Base-by-base conservation (phyloP, 306 rosid species). In the Cicer pinnatifidum region DNA sequence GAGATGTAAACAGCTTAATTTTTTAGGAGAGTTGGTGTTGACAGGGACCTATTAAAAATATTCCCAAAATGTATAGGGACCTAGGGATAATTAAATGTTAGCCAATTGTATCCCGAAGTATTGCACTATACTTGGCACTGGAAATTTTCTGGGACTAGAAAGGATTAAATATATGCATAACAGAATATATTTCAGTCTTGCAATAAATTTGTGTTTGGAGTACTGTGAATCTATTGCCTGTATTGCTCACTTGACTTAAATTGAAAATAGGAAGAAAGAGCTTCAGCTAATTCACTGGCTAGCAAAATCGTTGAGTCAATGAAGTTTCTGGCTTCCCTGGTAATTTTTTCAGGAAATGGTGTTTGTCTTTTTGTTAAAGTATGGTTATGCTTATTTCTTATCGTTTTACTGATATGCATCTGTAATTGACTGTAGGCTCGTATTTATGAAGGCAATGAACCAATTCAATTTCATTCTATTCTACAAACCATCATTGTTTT, bases 271-370 rank as follows among this genome's bases (percentile, higher is more conserved):
- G 99, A 89, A 59, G 99, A 90, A 72, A 90, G 93, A 81, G 82
- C 86, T 67, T 79, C 97, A 64, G 93, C 97, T 70, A 69, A 86
- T 81, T 85, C 93, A 40, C 74, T 86, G 61, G 97, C 90, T 46
- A 81, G 90, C 88, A 88, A 90, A 90, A 91, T 95, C 89, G 82
- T 90, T 38, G 99, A 90, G 75, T 86, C 97, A 70, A 78, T 91
- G 87, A 95, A 95, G 91, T 91, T 86, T 85, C 79, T 87, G 39
- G 81, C 99, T 57, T 75, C 85, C 80, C 93, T 74, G 97, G 99
- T 95, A 82, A 69, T 68, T 77, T 83, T 77, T 77, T 67, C 73
- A 59, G 82, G 44, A 9, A 62, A 70, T 58, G 35, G 11, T 75
- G 10, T 48, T 39, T 56, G 33, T 71, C 58, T 73, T 66, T 75